These are phyloP conservation scores for Elsinoe necatrix DNA, from an alignment of 2,329 filamentous ascomycete genomes.

Conservation along the genomic window DNA sequence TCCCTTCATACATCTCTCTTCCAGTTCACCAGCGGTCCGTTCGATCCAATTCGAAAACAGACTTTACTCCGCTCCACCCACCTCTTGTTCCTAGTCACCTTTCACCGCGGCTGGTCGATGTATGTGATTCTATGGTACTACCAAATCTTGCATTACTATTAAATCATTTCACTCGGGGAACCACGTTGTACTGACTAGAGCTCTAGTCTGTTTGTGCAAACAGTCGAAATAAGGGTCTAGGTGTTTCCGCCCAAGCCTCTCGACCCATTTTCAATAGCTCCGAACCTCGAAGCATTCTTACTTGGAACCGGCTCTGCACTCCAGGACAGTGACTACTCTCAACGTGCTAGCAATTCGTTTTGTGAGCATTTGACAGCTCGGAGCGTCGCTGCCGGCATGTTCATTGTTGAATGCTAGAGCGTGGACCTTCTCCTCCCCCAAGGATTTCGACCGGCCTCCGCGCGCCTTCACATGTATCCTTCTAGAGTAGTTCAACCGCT, in stretches of 20 bases:
- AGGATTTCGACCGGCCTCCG: conserved; percentile 13
- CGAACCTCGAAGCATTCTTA: not conserved
- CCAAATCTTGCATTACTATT: not conserved
- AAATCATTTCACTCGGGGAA: not conserved
- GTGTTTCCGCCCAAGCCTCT: not conserved
- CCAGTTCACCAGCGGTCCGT: not conserved
- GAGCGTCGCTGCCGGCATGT: conserved; percentile 1
- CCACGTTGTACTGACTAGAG: not conserved
- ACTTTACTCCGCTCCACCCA: conserved; percentile 6
- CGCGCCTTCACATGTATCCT: conserved; percentile 16
- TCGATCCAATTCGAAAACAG: conserved; percentile 7
- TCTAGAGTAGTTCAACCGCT: conserved; percentile 34
- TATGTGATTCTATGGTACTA: conserved; percentile 9
- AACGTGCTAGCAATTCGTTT: not conserved
- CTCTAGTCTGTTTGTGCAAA: conserved; percentile 9
- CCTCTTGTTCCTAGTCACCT: not conserved
- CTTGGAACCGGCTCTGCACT: not conserved
- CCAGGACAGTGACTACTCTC: not conserved
- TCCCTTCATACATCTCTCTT: conserved; percentile 1
- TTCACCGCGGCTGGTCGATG: not conserved
- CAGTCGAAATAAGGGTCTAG: not conserved
- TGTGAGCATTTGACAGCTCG: conserved; percentile 1
- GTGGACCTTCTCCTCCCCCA: not conserved
- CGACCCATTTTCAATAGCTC: not conserved
- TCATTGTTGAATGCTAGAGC: not conserved